These are phyloP conservation scores for Claviceps fusiformis DNA, from an alignment of 2,329 filamentous ascomycete species.

Conservation along the genomic window DNA sequence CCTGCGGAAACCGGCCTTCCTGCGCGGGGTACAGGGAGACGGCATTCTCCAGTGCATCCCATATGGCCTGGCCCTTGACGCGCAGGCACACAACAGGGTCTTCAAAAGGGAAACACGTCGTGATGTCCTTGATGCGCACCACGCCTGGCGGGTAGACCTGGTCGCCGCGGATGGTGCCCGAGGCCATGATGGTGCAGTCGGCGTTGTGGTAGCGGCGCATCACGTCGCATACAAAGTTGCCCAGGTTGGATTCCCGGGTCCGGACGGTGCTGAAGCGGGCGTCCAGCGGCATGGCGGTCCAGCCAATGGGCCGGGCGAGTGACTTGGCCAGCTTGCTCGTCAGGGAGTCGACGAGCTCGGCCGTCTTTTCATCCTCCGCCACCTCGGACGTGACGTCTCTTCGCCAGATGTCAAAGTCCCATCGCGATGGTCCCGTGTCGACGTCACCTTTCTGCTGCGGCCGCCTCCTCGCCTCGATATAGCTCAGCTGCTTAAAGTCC, in stretches of 20 bases:
- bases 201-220: conserved; percentile 73
- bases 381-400: conserved; percentile 61
- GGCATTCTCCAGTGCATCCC: conserved; percentile 73
- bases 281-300: conserved; percentile 70
- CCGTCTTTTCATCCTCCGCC: conserved; percentile 45
- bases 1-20: conserved; percentile 74
- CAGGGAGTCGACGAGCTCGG: conserved; percentile 51
- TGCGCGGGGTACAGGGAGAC: conserved; percentile 69
- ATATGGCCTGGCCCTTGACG: conserved; percentile 56
- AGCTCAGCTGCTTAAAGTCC: conserved; percentile 87
- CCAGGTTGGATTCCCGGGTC: conserved; percentile 65
- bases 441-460: not conserved
- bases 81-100: conserved; percentile 72
- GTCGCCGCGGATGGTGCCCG: conserved; percentile 76
- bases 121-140: conserved; percentile 65
- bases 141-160: conserved; percentile 77
- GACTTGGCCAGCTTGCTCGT: conserved; percentile 63
- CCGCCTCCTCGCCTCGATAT: conserved; percentile 57
- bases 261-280: conserved; percentile 76
- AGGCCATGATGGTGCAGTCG: conserved; percentile 74
- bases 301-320: conserved; percentile 70
- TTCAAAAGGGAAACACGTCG: conserved; percentile 85
- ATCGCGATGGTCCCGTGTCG: conserved; percentile 26
- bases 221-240: conserved; percentile 83
- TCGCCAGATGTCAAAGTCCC: conserved; percentile 68